A percentile compares a stretch with the other conserved stretches of the same genome.
Evolutionary conservation across 305 asterid species (phyloP).

Genomic region (Withania somnifera): DNA sequence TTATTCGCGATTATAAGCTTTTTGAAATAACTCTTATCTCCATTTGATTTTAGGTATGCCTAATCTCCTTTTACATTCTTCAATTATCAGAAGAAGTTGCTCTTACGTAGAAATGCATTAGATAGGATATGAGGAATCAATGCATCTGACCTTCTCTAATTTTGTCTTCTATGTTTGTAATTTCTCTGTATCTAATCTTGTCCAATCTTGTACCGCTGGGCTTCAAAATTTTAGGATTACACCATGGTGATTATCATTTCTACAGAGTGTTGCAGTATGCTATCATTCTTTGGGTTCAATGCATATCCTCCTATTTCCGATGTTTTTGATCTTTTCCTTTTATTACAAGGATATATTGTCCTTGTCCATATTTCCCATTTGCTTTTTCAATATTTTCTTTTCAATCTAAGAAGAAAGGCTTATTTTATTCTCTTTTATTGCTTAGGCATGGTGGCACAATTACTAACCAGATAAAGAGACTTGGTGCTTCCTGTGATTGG

Average conservation of each 20-base stretch:
- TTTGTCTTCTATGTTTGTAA: not conserved
- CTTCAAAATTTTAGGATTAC: not conserved
- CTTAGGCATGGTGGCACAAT: constrained; percentile 95
- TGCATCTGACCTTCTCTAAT: not conserved
- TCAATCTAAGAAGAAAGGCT: not conserved
- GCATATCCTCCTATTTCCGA: not conserved
- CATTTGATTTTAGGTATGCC: not conserved
- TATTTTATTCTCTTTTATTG: constrained; percentile 4
- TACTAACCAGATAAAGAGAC: constrained; percentile 92
- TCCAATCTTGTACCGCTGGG: not conserved
- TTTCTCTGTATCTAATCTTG: not conserved
- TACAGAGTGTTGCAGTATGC: not conserved
- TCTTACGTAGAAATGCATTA: not conserved
- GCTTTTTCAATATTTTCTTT: not conserved
- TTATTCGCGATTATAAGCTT: not conserved
- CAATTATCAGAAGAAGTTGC: not conserved
- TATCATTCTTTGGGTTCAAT: not conserved
- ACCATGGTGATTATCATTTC: not conserved
- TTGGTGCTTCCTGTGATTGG: constrained; percentile 99
- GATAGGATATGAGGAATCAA: not conserved
- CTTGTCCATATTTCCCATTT: not conserved
- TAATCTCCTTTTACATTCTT: not conserved
- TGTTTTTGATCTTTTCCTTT: not conserved
- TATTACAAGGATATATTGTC: not conserved
- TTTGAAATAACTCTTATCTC: not conserved